These are phyloP conservation scores for Daedaleopsis sinensis DNA, from an alignment of 768 basidiomycete species.

Conservation along the genomic window DNA sequence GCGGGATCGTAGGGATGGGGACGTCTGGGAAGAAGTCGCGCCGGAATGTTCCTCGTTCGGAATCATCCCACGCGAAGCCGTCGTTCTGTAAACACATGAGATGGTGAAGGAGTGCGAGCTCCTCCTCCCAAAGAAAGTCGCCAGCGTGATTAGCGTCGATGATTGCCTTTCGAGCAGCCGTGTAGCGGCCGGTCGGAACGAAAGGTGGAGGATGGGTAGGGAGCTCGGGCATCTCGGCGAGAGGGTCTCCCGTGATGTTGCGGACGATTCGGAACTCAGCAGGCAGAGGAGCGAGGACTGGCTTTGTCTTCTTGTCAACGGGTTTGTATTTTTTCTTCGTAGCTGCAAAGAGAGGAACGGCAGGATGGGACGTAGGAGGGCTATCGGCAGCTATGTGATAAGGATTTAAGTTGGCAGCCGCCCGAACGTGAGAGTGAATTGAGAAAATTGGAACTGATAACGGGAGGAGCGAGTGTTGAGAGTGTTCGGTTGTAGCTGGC, in stretches of 20 bases:
- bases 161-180: conserved; percentile 12
- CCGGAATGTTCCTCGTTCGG: conserved; percentile 37
- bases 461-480: no score
- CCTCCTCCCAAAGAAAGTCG: conserved; percentile 37
- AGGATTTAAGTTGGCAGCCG: no score
- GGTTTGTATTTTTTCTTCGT: conserved; percentile 27
- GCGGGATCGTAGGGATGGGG: conserved; percentile 37
- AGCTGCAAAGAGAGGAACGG: neutral
- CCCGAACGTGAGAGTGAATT: neutral
- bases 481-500: no score
- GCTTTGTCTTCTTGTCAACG: conserved; percentile 21
- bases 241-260: conserved; percentile 19
- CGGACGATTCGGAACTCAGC: conserved; percentile 23
- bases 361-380: no score
- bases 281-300: conserved; percentile 23
- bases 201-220: conserved; percentile 13
- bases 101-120: conserved; percentile 36
- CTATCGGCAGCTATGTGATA: no score
- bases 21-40: conserved; percentile 31
- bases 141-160: conserved; percentile 15
- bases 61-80: conserved; percentile 43
- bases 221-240: conserved; percentile 14
- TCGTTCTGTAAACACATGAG: conserved; percentile 26
- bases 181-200: conserved; percentile 14
- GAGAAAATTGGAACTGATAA: neutral